Evolutionary conservation across 2,329 filamentous ascomycete species (phyloP).

Genomic region (Chrysosporium queenslandicum): DNA sequence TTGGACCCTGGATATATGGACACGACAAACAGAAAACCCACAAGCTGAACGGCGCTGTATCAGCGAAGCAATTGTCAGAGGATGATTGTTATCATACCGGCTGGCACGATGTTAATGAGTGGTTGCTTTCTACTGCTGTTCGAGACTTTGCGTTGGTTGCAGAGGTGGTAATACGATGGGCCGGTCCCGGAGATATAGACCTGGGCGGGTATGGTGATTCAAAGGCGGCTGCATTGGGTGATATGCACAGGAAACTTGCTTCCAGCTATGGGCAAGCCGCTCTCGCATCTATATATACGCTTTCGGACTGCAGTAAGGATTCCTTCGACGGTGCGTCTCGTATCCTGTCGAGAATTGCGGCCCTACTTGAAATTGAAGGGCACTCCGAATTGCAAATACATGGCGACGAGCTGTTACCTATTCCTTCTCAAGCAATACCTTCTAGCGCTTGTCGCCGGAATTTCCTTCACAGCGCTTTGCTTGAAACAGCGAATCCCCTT

Average conservation of each 20-base stretch:
- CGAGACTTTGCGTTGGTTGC: slow-evolving; percentile 43
- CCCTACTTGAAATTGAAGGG: slow-evolving; percentile 42
- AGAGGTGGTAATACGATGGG: slow-evolving; percentile 47
- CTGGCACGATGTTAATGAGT: slow-evolving; percentile 51
- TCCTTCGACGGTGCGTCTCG: slow-evolving; percentile 41
- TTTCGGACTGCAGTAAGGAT: slow-evolving; percentile 36
- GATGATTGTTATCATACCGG: slow-evolving; percentile 25
- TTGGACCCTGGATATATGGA: slow-evolving; percentile 56
- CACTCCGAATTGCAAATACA: slow-evolving; percentile 27
- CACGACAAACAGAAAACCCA: slow-evolving; percentile 46
- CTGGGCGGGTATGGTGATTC: slow-evolving; percentile 44
- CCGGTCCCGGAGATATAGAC: slow-evolving; percentile 51
- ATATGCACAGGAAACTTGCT: neutral
- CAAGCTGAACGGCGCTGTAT: slow-evolving; percentile 37
- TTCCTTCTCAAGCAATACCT: slow-evolving; percentile 27
- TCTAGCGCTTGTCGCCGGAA: slow-evolving; percentile 32
- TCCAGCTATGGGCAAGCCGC: slow-evolving; percentile 47
- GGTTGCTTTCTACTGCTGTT: slow-evolving; percentile 47
- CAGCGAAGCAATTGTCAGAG: neutral
- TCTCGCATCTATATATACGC: slow-evolving; percentile 50
- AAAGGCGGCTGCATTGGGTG: slow-evolving; percentile 23
- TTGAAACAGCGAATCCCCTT: slow-evolving; percentile 32
- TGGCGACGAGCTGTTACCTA: slow-evolving; percentile 22
- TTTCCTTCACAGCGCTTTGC: slow-evolving; percentile 35
- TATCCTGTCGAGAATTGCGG: slow-evolving; percentile 43